Conservation (phyloP, 495 filamentous ascomycete species). For the Xylaria acuta region DNA sequence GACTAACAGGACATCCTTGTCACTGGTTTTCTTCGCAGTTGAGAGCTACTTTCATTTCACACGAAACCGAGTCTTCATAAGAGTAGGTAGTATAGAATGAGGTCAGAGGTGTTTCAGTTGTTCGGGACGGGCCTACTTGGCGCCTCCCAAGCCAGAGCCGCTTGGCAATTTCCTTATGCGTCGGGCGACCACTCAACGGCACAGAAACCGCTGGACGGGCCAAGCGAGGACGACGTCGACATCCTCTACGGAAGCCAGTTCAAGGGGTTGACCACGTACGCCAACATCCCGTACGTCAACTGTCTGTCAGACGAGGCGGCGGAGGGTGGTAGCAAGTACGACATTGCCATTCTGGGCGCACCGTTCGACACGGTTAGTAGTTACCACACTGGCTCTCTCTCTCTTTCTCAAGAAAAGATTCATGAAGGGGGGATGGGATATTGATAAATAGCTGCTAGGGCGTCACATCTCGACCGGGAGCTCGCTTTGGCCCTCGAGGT, state of each 20-base stretch:
- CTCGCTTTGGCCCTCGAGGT: conserved; percentile 80
- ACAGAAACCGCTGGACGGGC: conserved; percentile 26
- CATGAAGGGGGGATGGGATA: background rate
- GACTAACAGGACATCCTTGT: background rate
- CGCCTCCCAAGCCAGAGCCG: background rate
- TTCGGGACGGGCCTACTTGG: background rate
- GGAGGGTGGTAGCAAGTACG: conserved; percentile 68
- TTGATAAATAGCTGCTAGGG: conserved; percentile 31
- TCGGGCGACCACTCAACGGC: conserved; percentile 5
- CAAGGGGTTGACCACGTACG: conserved; percentile 78
- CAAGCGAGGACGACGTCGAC: conserved; percentile 36
- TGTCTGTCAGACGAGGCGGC: conserved; percentile 71
- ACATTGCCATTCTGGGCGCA: conserved; percentile 81
- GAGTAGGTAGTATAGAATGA: background rate
- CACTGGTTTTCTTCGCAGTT: background rate
- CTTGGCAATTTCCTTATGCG: conserved; percentile 36
- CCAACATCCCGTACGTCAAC: conserved; percentile 76
- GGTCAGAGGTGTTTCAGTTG: background rate
- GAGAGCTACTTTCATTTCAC: background rate
- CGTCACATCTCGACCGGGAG: conserved; percentile 66
- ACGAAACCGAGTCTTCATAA: background rate
- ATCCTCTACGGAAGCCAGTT: conserved; percentile 51
- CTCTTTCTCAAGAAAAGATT: background rate
- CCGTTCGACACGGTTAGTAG: conserved; percentile 58
- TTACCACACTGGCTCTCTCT: background rate